These are phyloP conservation scores for Wallacemonas collosoma DNA, from an alignment of 208 protist genomes.

Conservation along the genomic window DNA sequence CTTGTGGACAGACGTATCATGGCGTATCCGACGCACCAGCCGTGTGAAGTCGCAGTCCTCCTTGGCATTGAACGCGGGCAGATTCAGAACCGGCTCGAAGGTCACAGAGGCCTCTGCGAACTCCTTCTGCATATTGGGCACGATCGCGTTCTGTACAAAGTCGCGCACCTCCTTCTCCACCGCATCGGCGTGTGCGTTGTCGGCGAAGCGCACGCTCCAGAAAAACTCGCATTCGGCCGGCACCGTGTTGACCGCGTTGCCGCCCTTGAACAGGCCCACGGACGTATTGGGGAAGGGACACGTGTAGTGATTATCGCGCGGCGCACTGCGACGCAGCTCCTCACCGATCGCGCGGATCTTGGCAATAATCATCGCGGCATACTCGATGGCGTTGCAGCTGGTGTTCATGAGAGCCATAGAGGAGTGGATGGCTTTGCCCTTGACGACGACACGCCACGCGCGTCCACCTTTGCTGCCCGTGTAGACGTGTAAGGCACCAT, in stretches of 20 bases:
- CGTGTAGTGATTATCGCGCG: constrained; percentile 26
- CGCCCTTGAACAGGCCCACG: constrained; percentile 37
- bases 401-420: constrained; percentile 44
- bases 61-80: constrained; percentile 33
- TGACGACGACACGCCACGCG: constrained; percentile 32
- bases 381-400: constrained; percentile 46
- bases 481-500: constrained; percentile 49
- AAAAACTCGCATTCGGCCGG: constrained; percentile 42
- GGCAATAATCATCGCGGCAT: constrained; percentile 44
- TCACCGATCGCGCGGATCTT: constrained; percentile 38
- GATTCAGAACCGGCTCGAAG: background rate
- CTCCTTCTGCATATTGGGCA: constrained; percentile 44
- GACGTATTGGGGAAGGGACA: constrained; percentile 28
- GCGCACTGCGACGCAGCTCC: constrained; percentile 22
- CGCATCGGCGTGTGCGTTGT: constrained; percentile 5
- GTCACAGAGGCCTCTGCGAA: constrained; percentile 32
- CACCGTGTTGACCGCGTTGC: constrained; percentile 56
- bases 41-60: constrained; percentile 38
- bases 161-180: constrained; percentile 31
- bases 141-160: constrained; percentile 30
- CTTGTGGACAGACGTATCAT: constrained; percentile 19
- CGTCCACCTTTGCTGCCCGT: constrained; percentile 37
- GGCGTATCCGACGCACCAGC: constrained; percentile 22
- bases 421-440: constrained; percentile 53
- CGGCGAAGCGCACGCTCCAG: background rate